Evolutionary conservation across 306 rosid genomes (phyloP).

Genomic region (Fragaria nilgerrensis): DNA sequence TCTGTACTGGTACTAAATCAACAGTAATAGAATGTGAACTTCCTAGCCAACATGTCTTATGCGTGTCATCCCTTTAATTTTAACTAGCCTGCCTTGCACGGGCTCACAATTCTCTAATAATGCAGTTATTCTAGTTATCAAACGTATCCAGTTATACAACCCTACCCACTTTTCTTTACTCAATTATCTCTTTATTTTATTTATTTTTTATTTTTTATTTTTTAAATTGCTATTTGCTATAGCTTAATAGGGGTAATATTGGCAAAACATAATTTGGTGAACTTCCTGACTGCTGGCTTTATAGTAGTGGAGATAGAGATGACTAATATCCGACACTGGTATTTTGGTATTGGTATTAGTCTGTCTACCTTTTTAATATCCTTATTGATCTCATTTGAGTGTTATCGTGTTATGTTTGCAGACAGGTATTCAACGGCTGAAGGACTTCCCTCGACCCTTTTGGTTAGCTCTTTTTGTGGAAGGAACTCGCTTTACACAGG

Average conservation of each 20-base stretch:
- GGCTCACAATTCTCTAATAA: too few relatives aligned
- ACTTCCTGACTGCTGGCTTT: too few relatives aligned
- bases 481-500: slow-evolving; percentile 91
- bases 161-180: too few relatives aligned
- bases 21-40: neutral
- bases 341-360: neutral
- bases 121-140: too few relatives aligned
- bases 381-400: slow-evolving; percentile 27
- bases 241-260: too few relatives aligned
- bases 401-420: slow-evolving; percentile 43
- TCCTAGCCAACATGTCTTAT: neutral
- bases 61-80: neutral
- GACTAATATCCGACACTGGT: neutral
- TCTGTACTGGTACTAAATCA: neutral
- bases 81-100: neutral
- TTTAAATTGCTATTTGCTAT: too few relatives aligned
- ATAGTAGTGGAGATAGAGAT: too few relatives aligned
- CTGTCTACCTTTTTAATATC: slow-evolving; percentile 14
- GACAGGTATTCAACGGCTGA: slow-evolving; percentile 70
- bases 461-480: slow-evolving; percentile 98
- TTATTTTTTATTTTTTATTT: too few relatives aligned
- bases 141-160: too few relatives aligned
- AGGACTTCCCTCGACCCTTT: slow-evolving; percentile 84
- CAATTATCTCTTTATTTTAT: too few relatives aligned
- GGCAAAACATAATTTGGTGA: too few relatives aligned